These are phyloP conservation scores for Gelatoporia subvermispora DNA, from an alignment of 768 basidiomycete species.

Conservation along the genomic window DNA sequence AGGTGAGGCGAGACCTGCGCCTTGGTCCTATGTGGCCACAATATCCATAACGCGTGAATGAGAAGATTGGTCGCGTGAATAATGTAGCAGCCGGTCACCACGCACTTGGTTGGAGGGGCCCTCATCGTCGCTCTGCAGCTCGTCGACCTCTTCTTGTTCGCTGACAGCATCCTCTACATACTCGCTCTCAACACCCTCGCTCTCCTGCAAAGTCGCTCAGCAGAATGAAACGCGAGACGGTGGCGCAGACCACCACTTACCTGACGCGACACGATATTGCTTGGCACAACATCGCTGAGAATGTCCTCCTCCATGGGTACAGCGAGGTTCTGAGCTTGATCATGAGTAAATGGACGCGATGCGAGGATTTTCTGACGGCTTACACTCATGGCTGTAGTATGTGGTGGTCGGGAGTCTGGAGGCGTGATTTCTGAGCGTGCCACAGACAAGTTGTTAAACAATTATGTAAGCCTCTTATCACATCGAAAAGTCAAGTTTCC, in stretches of 20 bases:
- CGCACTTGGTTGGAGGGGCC: constrained; percentile 50
- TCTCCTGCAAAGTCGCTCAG: constrained; percentile 35
- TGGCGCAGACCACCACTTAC: constrained; percentile 33
- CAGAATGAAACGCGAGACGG: background rate
- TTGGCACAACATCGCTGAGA: constrained; percentile 85
- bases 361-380: background rate
- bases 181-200: constrained; percentile 73
- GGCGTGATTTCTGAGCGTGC: no score
- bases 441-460: no score
- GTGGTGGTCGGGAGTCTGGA: background rate
- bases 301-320: constrained; percentile 65
- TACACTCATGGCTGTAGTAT: background rate
- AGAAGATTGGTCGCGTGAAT: background rate
- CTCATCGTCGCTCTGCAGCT: constrained; percentile 37
- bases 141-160: constrained; percentile 20
- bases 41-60: constrained; percentile 10
- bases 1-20: constrained; percentile 30
- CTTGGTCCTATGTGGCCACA: constrained; percentile 24
- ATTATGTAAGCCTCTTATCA: no score
- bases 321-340: constrained; percentile 4
- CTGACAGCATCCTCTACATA: constrained; percentile 50
- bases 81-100: constrained; percentile 25
- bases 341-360: background rate
- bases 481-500: no score
- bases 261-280: constrained; percentile 87